Evolutionary conservation across 2,329 filamentous ascomycete genomes (phyloP).

Genomic region (Apiospora saccharicola): DNA sequence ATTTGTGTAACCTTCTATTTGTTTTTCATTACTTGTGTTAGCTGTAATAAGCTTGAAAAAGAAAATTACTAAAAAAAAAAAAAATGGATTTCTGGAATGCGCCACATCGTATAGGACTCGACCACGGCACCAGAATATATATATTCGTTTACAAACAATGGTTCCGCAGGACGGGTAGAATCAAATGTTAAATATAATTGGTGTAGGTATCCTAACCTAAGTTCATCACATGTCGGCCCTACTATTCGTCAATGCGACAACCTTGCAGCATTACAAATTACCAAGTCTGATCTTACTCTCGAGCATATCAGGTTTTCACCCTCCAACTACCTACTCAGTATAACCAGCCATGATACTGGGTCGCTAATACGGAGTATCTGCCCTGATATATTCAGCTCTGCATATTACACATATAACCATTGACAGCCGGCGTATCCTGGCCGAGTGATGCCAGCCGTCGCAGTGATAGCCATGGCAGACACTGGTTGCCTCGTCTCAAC

Average conservation of each 20-base stretch:
- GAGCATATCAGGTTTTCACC: too few species aligned
- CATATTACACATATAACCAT: too few species aligned
- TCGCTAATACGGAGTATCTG: neutral
- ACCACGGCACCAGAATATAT: neutral
- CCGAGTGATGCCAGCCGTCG: neutral
- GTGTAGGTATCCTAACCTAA: neutral
- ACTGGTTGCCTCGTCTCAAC: neutral
- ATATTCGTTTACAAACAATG: neutral
- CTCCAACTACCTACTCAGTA: too few species aligned
- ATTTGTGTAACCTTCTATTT: too few species aligned
- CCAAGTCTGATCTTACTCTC: neutral
- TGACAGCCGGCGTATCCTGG: neutral
- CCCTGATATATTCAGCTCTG: neutral
- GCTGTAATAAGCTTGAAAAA: too few species aligned
- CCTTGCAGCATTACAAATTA: neutral
- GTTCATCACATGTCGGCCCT: neutral
- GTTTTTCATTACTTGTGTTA: too few species aligned
- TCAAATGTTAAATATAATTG: neutral
- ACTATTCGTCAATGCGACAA: neutral
- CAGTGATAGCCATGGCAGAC: neutral
- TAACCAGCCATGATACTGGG: neutral
- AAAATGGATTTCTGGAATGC: constrained; percentile 3
- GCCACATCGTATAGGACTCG: constrained; percentile 12
- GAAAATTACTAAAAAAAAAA: too few species aligned
- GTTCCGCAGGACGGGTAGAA: neutral